Evolutionary conservation across 2,329 filamentous ascomycete genomes (phyloP).

Genomic region (Fusarium fracticaudum): DNA sequence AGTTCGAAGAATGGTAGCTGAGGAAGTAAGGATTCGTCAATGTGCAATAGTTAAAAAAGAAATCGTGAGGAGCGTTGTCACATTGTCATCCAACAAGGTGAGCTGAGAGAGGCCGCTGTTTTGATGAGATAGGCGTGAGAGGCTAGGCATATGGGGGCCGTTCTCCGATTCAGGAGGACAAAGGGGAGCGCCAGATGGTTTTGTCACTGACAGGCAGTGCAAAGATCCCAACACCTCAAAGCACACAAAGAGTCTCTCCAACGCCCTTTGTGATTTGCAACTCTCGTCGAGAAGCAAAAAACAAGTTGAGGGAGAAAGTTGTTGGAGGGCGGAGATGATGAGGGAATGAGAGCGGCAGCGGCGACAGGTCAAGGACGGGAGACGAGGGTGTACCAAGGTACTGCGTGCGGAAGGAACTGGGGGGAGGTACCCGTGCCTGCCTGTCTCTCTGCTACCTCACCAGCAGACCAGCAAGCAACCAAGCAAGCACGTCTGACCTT

Average conservation of each 20-base stretch:
- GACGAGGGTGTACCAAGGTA: conserved; percentile 43
- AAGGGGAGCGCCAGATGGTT: conserved; percentile 14
- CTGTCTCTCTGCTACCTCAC: conserved; percentile 4
- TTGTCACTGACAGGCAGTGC: conserved; percentile 28
- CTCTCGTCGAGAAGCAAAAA: conserved; percentile 43
- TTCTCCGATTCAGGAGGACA: conserved; percentile 38
- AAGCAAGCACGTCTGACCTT: conserved; percentile 12
- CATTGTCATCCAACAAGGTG: conserved; percentile 43
- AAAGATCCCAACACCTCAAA: conserved; percentile 35
- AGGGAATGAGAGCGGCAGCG: conserved; percentile 44
- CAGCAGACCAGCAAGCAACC: neutral
- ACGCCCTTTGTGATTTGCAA: conserved; percentile 41
- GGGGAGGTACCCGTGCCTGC: conserved; percentile 16
- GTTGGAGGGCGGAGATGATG: conserved; percentile 47
- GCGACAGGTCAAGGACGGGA: conserved; percentile 36
- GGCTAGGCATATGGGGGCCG: conserved; percentile 24
- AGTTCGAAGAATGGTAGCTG: neutral
- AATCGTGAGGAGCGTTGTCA: conserved; percentile 36
- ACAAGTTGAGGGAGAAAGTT: conserved; percentile 45
- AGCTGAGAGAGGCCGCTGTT: conserved; percentile 42
- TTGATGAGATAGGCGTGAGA: conserved; percentile 36
- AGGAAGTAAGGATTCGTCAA: conserved; percentile 8
- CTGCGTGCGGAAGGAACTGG: conserved; percentile 29
- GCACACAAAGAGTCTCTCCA: conserved; percentile 31
- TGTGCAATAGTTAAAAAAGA: conserved; percentile 18